Conservation (phyloP, 805 yeast genomes). For the Starmerella apis region DNA sequence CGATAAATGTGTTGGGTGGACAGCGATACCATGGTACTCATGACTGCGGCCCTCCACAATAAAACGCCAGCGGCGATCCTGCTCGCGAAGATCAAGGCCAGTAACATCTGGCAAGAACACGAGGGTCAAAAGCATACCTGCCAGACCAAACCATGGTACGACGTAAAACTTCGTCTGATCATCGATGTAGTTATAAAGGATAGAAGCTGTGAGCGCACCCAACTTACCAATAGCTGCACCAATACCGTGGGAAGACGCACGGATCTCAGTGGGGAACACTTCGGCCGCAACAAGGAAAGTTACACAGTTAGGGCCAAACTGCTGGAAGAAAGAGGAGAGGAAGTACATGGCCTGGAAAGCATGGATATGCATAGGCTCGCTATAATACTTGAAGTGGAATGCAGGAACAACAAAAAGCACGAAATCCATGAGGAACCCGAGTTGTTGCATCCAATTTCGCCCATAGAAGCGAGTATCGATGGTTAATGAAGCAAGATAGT, state of each 20-base stretch:
- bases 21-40: slow-evolving; percentile 35
- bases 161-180: slow-evolving; percentile 31
- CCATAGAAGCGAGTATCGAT: slow-evolving; percentile 43
- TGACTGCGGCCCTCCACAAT: slow-evolving; percentile 31
- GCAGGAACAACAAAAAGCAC: slow-evolving; percentile 47
- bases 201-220: slow-evolving; percentile 51
- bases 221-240: slow-evolving; percentile 57
- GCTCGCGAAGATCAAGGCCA: slow-evolving; percentile 33
- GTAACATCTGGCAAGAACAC: slow-evolving; percentile 34
- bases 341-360: slow-evolving; percentile 48
- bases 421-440: slow-evolving; percentile 49
- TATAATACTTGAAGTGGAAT: slow-evolving; percentile 45
- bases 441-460: slow-evolving; percentile 47
- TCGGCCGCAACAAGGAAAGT: slow-evolving; percentile 58
- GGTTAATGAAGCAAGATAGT: slow-evolving; percentile 48
- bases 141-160: slow-evolving; percentile 35
- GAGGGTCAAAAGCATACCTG: slow-evolving; percentile 32
- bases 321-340: slow-evolving; percentile 52
- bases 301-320: slow-evolving; percentile 57
- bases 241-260: slow-evolving; percentile 58
- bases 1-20: slow-evolving; percentile 32
- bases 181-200: slow-evolving; percentile 33
- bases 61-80: slow-evolving; percentile 33
- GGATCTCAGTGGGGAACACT: slow-evolving; percentile 53
- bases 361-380: slow-evolving; percentile 24